These are phyloP conservation scores for Parascedosporium putredinis DNA, from an alignment of 2,329 filamentous ascomycete species.

Conservation along the genomic window DNA sequence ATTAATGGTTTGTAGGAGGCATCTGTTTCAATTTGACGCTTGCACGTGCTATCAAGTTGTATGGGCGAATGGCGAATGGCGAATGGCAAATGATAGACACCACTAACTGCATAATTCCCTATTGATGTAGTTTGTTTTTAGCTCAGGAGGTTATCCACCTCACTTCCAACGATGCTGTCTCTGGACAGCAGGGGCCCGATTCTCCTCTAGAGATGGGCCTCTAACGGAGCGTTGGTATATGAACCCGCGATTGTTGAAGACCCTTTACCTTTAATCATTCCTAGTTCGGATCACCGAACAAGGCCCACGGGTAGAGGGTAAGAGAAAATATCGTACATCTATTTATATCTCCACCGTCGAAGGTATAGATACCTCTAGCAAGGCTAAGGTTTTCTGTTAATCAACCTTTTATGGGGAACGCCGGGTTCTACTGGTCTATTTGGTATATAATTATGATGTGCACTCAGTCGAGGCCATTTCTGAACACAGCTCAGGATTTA, in stretches of 20 bases:
- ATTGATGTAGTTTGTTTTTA: not conserved
- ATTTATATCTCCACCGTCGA: not conserved
- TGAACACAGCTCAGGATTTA: too few species aligned
- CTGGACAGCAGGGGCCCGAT: conserved; percentile 49
- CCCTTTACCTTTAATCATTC: conserved; percentile 19
- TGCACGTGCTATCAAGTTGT: not conserved
- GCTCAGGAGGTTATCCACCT: not conserved
- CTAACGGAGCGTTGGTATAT: conserved; percentile 67
- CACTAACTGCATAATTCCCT: not conserved
- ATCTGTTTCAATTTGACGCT: not conserved
- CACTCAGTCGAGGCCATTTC: too few species aligned
- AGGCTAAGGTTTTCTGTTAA: too few species aligned
- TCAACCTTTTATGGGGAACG: too few species aligned
- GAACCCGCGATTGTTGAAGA: conserved; percentile 25
- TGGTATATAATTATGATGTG: too few species aligned
- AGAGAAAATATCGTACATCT: conserved; percentile 30
- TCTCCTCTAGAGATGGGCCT: conserved; percentile 47
- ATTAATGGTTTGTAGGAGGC: not conserved
- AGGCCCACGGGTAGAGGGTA: conserved; percentile 27
- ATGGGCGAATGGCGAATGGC: not conserved
- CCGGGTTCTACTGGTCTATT: too few species aligned
- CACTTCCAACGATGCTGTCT: conserved; percentile 55
- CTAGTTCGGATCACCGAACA: conserved; percentile 18
- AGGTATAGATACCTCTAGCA: too few species aligned
- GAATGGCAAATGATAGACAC: too few species aligned